Base-by-base conservation (phyloP, 306 rosid genomes). In the Trifolium fragiferum region DNA sequence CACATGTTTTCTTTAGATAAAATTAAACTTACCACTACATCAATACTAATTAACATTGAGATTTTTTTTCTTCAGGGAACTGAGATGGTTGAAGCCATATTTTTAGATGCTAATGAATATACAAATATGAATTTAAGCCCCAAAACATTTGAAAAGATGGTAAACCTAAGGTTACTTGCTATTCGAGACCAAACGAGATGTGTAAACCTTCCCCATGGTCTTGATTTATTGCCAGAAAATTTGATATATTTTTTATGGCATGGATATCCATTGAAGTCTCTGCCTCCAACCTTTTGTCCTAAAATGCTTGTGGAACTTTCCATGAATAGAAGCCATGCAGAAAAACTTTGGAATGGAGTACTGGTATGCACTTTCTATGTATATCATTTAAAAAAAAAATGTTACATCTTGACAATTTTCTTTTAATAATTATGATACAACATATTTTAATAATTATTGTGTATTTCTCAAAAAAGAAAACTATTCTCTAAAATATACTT, bases 261-360 rank as follows among this genome's bases (percentile, higher is more conserved):
- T 51, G 12, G 58, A 16, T 51, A 33, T 33, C 37, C 37, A 33
- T 33, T 7, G 7, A 50, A 50, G 19, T 50, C 55, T n/a, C 10
- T 50, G 1, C 58, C 58, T 16, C 25, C 47, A 19, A 47, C 0
- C 7, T 73, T 27, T 38, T 38, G 11, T 30, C 5, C 37, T 4
- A 12, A 74, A 12, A 75, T 38, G 9, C 72, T 80, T 16, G 20
- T 80, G 54, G 30, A 35, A 43, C 60, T 74, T 74, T 15, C 33
- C n/a, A 2, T 80, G 30, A 10, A 0, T 21, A 0, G 7, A 1
- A 80, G 60, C 23, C 7, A 19, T 27, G 25, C 49, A 18, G 12
- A 59, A 47, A 59, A 58, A 27, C 79, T 74, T 38, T 74, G 71
- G 83, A 38, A 33, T 33, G 60, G 20, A 27, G 32, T 4, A 4